Conservation (phyloP, 2,329 filamentous ascomycete genomes). For the Septoria petroselini region DNA sequence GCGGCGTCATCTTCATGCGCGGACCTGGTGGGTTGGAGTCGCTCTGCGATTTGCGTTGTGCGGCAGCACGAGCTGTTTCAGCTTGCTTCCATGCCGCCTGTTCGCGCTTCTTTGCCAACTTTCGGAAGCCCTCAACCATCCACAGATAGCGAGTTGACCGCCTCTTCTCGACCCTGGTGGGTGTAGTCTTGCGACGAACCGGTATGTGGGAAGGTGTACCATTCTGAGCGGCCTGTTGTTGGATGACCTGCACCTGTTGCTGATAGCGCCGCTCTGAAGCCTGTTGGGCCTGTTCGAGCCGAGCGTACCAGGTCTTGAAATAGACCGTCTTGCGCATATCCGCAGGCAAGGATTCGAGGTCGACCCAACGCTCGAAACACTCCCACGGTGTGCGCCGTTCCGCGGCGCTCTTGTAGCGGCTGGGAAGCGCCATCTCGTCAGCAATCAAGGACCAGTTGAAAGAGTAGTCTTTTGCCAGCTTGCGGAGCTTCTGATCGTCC, state of each 20-base stretch:
- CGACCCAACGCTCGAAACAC: conserved; percentile 96
- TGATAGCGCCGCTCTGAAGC: conserved; percentile 58
- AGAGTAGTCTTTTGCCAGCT: conserved; percentile 82
- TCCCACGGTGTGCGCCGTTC: conserved; percentile 96
- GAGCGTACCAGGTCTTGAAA: conserved; percentile 71
- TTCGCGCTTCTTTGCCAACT: conserved; percentile 91
- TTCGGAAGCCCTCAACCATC: conserved; percentile 91
- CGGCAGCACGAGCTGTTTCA: conserved; percentile 65
- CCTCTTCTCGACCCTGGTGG: conserved; percentile 79
- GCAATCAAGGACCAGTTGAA: conserved; percentile 98
- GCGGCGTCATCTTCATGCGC: conserved; percentile 66
- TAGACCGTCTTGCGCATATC: conserved; percentile 96
- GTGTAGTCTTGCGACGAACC: conserved; percentile 68
- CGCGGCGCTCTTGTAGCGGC: conserved; percentile 75
- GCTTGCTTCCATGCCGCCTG: conserved; percentile 81
- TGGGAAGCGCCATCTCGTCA: conserved; percentile 69
- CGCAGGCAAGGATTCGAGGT: conserved; percentile 80
- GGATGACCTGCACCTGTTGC: conserved; percentile 52
- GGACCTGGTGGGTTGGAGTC: conserved; percentile 28
- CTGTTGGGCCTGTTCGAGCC: conserved; percentile 61
- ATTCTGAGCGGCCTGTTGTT: conserved; percentile 49
- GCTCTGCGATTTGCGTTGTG: conserved; percentile 68
- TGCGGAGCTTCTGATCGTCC: conserved; percentile 86
- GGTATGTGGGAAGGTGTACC: conserved; percentile 46
- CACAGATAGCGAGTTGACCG: conserved; percentile 83